Base-by-base conservation (phyloP, 1,284 basidiomycete species). In the Trichosporon inkin region DNA sequence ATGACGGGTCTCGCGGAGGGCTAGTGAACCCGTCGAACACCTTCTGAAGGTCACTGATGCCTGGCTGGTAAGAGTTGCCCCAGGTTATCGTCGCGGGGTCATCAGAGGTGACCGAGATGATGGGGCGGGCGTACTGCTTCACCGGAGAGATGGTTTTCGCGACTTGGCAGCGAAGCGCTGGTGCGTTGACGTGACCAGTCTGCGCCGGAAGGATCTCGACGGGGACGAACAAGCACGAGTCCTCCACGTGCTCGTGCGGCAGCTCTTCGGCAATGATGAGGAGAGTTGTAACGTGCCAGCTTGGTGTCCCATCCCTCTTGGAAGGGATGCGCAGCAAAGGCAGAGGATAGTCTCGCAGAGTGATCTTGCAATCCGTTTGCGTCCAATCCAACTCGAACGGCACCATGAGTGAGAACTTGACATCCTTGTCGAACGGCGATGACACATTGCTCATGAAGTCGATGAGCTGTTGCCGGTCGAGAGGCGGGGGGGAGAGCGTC, bases 111-210 rank as follows among this genome's bases (percentile, higher is more conserved):
- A 95, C 83, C 20, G 83, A 82, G 67, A 98, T 82, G 28, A 80
- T 79, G 4, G 93, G 89, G 44, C 84, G 83, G 3, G 91, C 90
- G 72, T 95, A 98, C 20, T 87, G 89, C 78, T 98, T 98, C 69
- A 94, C 88, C 0, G 94, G 89, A 89, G 95, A 95, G 60, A 93
- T 88, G 0, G 92, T 93, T 76, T 95, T 97, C 0, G 92, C 92
- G 34, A 97, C 83, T 38, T 81, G 73, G 20, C 96, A 79, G 6
- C 80, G 79, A 56, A 94, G 84, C 10, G 84, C 81, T 3, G 80
- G 74, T 19, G 84, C 82, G 17, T 84, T 84, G 13, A 79, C 73
- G 32, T 82, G 74, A 39, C 85, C 84, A 32, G 83, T 81, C 53
- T 84, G 78, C 2, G 76, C 73, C 19, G 83, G 81, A 40, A 89